Evolutionary conservation across 352 stramenopile species (phyloP).

Genomic region (Lagenidium giganteum): DNA sequence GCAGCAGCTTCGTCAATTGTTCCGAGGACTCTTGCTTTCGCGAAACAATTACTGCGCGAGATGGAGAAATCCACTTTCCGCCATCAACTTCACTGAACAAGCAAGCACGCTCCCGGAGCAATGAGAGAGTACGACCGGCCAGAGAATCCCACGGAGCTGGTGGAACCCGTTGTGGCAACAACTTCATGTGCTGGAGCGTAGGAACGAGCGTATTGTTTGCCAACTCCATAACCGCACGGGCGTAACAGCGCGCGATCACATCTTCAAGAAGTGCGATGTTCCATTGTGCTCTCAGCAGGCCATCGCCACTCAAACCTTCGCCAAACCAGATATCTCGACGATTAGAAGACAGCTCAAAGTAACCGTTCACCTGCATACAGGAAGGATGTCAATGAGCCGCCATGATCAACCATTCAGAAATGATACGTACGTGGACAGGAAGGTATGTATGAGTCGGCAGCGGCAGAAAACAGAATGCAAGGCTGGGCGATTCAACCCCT

Average conservation of each 20-base stretch:
- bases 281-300: slow-evolving; percentile 32
- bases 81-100: slow-evolving; percentile 34
- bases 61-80: slow-evolving; percentile 38
- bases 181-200: slow-evolving; percentile 26
- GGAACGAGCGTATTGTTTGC: slow-evolving; percentile 21
- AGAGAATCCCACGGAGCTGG: slow-evolving; percentile 51
- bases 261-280: slow-evolving; percentile 48
- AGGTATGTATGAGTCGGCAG: slow-evolving; percentile 85
- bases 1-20: slow-evolving; percentile 29
- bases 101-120: slow-evolving; percentile 31
- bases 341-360: slow-evolving; percentile 76
- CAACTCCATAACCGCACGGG: slow-evolving; percentile 34
- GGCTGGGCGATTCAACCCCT: slow-evolving; percentile 13
- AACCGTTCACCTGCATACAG: slow-evolving; percentile 61
- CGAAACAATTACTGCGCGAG: slow-evolving; percentile 33
- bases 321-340: slow-evolving; percentile 45
- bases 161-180: slow-evolving; percentile 41
- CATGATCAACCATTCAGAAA: not conserved
- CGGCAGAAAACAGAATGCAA: slow-evolving; percentile 90
- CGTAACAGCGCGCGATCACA: slow-evolving; percentile 74
- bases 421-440: slow-evolving; percentile 70
- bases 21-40: slow-evolving; percentile 26
- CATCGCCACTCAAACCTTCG: slow-evolving; percentile 35
- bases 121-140: slow-evolving; percentile 29
- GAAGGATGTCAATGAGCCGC: slow-evolving; percentile 3